These are phyloP conservation scores for Fomitopsis palustris DNA, from an alignment of 1,284 basidiomycete species.

Conservation along the genomic window DNA sequence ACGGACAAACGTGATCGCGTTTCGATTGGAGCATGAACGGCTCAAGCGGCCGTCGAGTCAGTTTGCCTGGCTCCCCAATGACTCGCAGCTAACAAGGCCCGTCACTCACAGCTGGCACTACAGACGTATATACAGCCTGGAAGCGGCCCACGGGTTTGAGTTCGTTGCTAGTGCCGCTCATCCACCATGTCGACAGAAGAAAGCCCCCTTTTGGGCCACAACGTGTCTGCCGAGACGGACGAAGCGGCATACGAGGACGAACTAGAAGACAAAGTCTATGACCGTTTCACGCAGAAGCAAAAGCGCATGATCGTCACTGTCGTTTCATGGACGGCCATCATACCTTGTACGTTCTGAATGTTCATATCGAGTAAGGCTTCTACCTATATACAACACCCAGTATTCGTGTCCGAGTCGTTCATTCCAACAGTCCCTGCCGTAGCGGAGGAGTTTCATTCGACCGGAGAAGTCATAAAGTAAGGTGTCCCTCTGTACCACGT, in stretches of 20 bases:
- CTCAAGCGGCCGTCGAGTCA: too few species aligned
- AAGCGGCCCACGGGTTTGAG: too few species aligned
- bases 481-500: conserved; percentile 11
- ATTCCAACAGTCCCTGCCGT: conserved; percentile 69
- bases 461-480: conserved; percentile 53
- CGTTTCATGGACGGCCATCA: conserved; percentile 48
- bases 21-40: too few species aligned
- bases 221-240: conserved; percentile 6
- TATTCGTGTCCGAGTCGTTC: conserved; percentile 66
- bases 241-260: conserved; percentile 11
- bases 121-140: too few species aligned
- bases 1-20: too few species aligned
- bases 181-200: conserved; percentile 11
- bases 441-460: conserved; percentile 54
- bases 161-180: neutral
- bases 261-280: conserved; percentile 17
- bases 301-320: conserved; percentile 49
- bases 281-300: conserved; percentile 22
- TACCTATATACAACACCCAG: conserved; percentile 30
- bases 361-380: neutral
- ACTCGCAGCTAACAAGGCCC: too few species aligned
- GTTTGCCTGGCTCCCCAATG: too few species aligned
- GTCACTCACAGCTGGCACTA: too few species aligned
- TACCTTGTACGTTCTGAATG: conserved; percentile 39
- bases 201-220: conserved; percentile 13